Percentiles rank a stretch among this genome's conserved stretches.
These are phyloP conservation scores for Martensiomyces pterosporus DNA, from an alignment of 192 early-diverging fungal genomes.

Conservation along the genomic window DNA sequence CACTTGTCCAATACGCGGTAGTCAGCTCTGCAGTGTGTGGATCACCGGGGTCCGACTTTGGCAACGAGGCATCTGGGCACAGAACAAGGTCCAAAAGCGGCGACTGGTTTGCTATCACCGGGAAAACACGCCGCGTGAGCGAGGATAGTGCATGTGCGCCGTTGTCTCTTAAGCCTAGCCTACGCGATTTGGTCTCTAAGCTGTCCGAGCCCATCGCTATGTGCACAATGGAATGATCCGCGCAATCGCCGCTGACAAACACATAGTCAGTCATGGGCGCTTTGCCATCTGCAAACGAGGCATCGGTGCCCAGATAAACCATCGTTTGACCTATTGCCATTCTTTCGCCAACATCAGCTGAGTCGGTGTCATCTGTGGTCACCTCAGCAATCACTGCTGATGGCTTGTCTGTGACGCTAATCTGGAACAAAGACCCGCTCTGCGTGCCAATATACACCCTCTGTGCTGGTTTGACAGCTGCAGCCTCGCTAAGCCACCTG, in stretches of 20 bases:
- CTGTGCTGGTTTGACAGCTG: slow-evolving; percentile 8
- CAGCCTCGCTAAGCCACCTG: slow-evolving; percentile 2
- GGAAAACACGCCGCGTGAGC: background rate
- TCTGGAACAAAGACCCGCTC: slow-evolving; percentile 18
- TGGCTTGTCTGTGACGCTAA: slow-evolving; percentile 7
- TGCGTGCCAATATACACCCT: slow-evolving; percentile 23
- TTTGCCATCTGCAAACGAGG: background rate
- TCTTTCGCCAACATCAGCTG: background rate
- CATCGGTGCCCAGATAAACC: slow-evolving; percentile 7
- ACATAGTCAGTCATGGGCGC: slow-evolving; percentile 8
- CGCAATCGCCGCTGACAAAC: slow-evolving; percentile 27
- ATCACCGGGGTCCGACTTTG: no score
- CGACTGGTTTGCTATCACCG: slow-evolving; percentile 26
- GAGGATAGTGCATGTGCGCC: no score
- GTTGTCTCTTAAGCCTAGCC: no score
- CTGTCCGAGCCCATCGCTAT: background rate
- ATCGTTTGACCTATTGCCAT: slow-evolving; percentile 10
- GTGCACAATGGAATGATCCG: slow-evolving; percentile 17
- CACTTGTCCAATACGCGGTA: slow-evolving; percentile 15
- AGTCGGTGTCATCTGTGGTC: background rate
- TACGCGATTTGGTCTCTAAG: no score
- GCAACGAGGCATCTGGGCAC: background rate
- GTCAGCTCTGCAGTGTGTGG: no score
- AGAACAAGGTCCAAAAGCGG: slow-evolving; percentile 22
- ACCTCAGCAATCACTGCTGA: slow-evolving; percentile 12